Conservation (phyloP, 176 grass and related monocot genomes). For the Tillandsia leiboldiana region DNA sequence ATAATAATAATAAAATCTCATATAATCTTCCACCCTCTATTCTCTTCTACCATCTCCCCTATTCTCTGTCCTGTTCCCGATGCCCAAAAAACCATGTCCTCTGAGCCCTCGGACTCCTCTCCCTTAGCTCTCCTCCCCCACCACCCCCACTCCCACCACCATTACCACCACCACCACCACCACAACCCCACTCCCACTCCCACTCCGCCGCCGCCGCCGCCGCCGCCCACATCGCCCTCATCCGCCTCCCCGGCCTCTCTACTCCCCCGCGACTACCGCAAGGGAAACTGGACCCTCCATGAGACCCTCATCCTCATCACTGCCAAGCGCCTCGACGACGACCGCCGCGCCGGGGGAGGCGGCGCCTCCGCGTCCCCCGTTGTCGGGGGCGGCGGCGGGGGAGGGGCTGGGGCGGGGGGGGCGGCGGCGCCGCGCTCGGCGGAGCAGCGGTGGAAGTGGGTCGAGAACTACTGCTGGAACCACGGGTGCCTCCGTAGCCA, state of each 20-base stretch:
- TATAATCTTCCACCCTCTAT: no score
- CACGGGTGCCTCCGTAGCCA: slow-evolving; percentile 89
- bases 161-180: slow-evolving; percentile 20
- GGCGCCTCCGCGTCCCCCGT: not conserved
- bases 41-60: not conserved
- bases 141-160: slow-evolving; percentile 19
- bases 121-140: slow-evolving; percentile 27
- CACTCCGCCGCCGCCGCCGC: not conserved
- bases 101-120: slow-evolving; percentile 11
- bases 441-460: slow-evolving; percentile 99
- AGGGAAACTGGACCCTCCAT: slow-evolving; percentile 96
- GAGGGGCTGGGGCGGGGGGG: not conserved
- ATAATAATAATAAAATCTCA: no score
- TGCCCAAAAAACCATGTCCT: slow-evolving; percentile 40
- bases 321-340: slow-evolving; percentile 86
- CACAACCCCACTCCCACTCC: not conserved
- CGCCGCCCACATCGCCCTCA: slow-evolving; percentile 32
- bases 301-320: slow-evolving; percentile 96
- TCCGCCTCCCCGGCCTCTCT: slow-evolving; percentile 33
- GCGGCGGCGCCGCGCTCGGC: slow-evolving; percentile 30
- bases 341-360: slow-evolving; percentile 38
- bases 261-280: slow-evolving; percentile 70
- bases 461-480: slow-evolving; percentile 98
- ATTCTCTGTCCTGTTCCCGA: slow-evolving; percentile 8
- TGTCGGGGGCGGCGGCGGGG: not conserved